A percentile compares a stretch with the other conserved stretches of the same genome.
Evolutionary conservation across 805 yeast species (phyloP).

Genomic region (Ascoidea rubescens): DNA sequence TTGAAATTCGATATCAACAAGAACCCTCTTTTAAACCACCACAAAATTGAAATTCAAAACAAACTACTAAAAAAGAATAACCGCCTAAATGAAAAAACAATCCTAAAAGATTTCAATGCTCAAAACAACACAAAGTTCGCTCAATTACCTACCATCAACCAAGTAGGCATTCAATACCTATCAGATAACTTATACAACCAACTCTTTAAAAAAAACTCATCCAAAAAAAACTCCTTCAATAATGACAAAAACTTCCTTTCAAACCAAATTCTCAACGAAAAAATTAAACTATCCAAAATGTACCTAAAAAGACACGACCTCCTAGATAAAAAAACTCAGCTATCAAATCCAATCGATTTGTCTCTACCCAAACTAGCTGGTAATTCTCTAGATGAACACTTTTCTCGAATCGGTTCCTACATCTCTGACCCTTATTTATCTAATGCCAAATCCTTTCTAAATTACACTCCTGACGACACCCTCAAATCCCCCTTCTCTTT

Average conservation of each 20-base stretch:
- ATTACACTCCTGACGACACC: conserved; percentile 12
- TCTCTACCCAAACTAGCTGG: conserved; percentile 69
- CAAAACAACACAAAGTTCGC: no score
- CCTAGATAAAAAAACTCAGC: conserved; percentile 60
- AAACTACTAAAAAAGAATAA: no score
- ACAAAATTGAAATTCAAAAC: no score
- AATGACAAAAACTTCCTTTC: conserved; percentile 11
- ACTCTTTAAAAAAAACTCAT: conserved; percentile 33
- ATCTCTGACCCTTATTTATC: conserved; percentile 47
- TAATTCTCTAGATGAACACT: conserved; percentile 67
- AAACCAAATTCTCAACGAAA: conserved; percentile 15
- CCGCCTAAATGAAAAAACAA: no score
- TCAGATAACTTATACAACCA: conserved; percentile 44
- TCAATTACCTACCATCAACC: conserved; percentile 44
- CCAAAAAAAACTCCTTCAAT: conserved; percentile 14
- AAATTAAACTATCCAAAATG: conserved; percentile 39
- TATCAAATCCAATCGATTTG: conserved; percentile 43
- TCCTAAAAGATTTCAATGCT: no score
- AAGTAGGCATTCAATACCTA: conserved; percentile 71
- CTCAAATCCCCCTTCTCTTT: conserved; percentile 9
- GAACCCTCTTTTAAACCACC: no score
- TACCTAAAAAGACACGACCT: conserved; percentile 51
- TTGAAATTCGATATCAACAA: no score
- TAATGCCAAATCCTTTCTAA: conserved; percentile 31
- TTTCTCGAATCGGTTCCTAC: conserved; percentile 49